Evolutionary conservation across 768 basidiomycete species (phyloP).

Genomic region (Cystobasidium ongulense): DNA sequence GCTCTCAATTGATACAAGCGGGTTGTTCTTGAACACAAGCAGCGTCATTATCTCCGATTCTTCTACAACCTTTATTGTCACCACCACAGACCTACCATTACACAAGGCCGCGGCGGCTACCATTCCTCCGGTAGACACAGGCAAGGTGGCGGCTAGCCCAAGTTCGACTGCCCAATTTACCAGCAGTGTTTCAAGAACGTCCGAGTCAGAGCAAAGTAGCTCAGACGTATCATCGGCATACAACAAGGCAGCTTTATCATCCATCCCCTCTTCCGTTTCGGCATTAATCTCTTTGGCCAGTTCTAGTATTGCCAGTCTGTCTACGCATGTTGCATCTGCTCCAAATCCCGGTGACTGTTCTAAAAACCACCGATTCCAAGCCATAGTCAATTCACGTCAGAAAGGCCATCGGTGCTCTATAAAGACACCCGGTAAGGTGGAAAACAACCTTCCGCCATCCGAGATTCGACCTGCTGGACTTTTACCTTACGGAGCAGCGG

Average conservation of each 20-base stretch:
- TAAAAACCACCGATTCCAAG: neutral
- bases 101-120: neutral
- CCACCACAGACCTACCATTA: neutral
- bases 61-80: neutral
- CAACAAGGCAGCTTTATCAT: neutral
- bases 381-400: neutral
- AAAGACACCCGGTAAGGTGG: neutral
- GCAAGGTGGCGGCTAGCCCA: no score
- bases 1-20: neutral
- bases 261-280: neutral
- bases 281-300: neutral
- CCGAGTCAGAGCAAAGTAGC: no score
- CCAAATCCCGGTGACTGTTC: neutral
- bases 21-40: neutral
- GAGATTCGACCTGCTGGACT: no score
- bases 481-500: no score
- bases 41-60: neutral
- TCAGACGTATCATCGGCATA: no score
- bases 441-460: no score
- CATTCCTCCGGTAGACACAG: no score
- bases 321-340: neutral
- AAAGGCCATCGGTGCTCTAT: neutral
- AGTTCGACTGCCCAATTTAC: no score
- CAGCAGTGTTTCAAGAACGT: no score
- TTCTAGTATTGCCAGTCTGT: neutral